These are phyloP conservation scores for Aspergillus thermomutatus DNA, from an alignment of 2,329 filamentous ascomycete species.

Conservation along the genomic window DNA sequence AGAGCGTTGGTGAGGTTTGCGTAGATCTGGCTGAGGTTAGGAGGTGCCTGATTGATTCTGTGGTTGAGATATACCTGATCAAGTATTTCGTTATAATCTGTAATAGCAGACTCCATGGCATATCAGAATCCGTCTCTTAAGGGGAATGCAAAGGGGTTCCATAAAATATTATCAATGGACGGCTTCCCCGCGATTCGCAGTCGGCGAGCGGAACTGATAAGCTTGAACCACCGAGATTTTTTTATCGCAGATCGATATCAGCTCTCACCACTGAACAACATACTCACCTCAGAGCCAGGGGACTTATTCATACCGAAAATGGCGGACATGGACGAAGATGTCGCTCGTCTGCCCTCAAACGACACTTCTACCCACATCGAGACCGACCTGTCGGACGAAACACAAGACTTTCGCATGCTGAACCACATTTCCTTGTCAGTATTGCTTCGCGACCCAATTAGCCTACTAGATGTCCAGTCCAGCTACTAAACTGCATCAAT, in stretches of 20 bases:
- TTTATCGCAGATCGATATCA: constrained; percentile 10
- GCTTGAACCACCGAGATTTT: constrained; percentile 13
- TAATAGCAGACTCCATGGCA: not conserved
- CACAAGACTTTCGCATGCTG: constrained; percentile 81
- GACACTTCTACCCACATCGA: constrained; percentile 44
- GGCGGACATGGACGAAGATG: constrained; percentile 46
- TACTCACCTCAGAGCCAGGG: not conserved
- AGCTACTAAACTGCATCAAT: not conserved
- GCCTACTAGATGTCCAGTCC: not conserved
- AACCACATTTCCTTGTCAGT: constrained; percentile 51
- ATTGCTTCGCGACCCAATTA: not conserved
- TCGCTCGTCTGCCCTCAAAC: constrained; percentile 29
- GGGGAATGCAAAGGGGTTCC: not conserved
- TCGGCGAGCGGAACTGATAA: constrained; percentile 6
- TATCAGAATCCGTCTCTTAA: not conserved
- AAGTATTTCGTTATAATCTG: constrained; percentile 14
- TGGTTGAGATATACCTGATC: constrained; percentile 16
- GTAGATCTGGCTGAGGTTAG: constrained; percentile 30
- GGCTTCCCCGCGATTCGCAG: constrained; percentile 1
- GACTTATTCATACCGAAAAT: constrained; percentile 22
- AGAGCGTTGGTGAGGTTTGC: constrained; percentile 41
- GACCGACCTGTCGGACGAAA: constrained; percentile 70
- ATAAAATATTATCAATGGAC: not conserved
- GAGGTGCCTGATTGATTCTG: not conserved
- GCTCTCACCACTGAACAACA: not conserved